These are phyloP conservation scores for Sporisorium graminicola DNA, from an alignment of 1,284 basidiomycete genomes.

Conservation along the genomic window DNA sequence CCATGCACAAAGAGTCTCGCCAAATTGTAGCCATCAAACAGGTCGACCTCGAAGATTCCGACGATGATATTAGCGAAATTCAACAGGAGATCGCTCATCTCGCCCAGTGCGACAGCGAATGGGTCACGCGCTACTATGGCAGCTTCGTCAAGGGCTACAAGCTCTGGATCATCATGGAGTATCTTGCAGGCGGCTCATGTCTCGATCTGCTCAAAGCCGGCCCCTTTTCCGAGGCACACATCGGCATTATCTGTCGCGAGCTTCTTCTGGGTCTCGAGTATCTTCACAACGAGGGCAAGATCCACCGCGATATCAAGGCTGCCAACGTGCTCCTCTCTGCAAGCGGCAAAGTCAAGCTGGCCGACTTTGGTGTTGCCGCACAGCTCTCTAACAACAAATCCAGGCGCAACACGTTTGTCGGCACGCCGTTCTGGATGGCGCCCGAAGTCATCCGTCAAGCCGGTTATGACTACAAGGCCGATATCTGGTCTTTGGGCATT, in stretches of 20 bases:
- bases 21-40: constrained; percentile 98
- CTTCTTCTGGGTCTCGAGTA: constrained; percentile 94
- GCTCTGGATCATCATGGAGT: constrained; percentile 99
- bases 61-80: constrained; percentile 73
- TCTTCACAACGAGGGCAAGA: constrained; percentile 92
- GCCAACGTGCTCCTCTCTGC: constrained; percentile 93
- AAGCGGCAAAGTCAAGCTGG: constrained; percentile 92
- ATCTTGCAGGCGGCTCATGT: constrained; percentile 97
- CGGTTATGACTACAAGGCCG: constrained; percentile 74
- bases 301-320: constrained; percentile 98
- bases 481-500: constrained; percentile 72
- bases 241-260: constrained; percentile 93
- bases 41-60: constrained; percentile 76
- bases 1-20: constrained; percentile 88
- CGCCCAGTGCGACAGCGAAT: constrained; percentile 93
- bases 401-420: constrained; percentile 89
- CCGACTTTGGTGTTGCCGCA: constrained; percentile 95
- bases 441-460: constrained; percentile 97
- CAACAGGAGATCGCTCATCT: constrained; percentile 97
- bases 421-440: constrained; percentile 97
- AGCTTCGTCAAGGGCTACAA: constrained; percentile 97
- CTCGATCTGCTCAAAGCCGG: constrained; percentile 93
- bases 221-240: constrained; percentile 88
- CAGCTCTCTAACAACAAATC: constrained; percentile 83
- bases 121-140: constrained; percentile 95